A percentile compares a stretch with the other conserved stretches of the same genome.
Evolutionary conservation across 148 eudicot species (phyloP).

Genomic region (Rhododendron simsii): DNA sequence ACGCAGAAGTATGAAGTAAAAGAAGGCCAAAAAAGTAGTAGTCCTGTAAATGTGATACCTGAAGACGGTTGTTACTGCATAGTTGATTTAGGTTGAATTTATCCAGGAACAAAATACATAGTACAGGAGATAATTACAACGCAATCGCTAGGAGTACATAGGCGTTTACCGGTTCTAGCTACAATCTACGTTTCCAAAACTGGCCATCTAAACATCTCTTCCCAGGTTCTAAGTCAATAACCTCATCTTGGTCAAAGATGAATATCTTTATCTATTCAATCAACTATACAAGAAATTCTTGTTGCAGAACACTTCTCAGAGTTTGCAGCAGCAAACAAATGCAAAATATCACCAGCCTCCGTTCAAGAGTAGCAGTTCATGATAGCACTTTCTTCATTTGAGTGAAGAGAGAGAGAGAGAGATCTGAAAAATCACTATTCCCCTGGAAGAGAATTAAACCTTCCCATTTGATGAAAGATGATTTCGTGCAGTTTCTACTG

Average conservation of each 20-base stretch:
- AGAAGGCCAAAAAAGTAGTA: too few relatives aligned
- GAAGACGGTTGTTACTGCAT: neutral
- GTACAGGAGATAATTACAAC: neutral
- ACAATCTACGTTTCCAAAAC: neutral
- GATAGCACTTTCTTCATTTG: neutral
- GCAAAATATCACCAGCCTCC: neutral
- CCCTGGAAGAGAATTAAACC: constrained; percentile 21
- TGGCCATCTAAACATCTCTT: neutral
- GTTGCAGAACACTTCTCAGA: neutral
- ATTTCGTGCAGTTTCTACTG: constrained; percentile 22
- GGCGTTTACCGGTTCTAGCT: neutral
- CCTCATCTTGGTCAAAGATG: neutral
- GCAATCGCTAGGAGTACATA: neutral
- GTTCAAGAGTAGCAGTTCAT: neutral
- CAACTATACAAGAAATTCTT: neutral
- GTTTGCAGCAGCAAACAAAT: neutral
- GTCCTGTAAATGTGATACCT: neutral
- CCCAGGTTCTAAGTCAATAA: neutral
- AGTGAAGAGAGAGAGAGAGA: neutral
- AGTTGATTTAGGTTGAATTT: neutral
- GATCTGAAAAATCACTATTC: neutral
- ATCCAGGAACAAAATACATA: neutral
- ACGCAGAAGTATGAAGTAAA: neutral
- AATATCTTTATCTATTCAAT: constrained; percentile 1
- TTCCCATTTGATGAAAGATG: constrained; percentile 46